These are phyloP conservation scores for Megacollybia marginata DNA, from an alignment of 768 basidiomycete species.

Conservation along the genomic window DNA sequence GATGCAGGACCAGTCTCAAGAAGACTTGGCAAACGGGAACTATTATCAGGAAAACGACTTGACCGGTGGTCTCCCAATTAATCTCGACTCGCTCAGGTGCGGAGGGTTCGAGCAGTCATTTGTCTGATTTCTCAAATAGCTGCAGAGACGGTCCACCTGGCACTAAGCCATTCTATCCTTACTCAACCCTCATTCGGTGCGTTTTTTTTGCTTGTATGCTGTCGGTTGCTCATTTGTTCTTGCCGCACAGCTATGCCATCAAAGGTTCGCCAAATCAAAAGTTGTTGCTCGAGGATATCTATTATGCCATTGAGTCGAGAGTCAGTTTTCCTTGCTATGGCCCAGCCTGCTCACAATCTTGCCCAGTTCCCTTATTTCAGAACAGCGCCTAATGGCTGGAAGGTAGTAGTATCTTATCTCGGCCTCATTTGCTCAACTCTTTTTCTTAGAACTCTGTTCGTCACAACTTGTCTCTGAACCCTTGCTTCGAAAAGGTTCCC, in stretches of 20 bases:
- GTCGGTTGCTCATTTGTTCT: slow-evolving; percentile 6
- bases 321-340: slow-evolving; percentile 33
- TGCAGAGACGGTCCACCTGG: slow-evolving; percentile 74
- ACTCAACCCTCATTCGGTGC: slow-evolving; percentile 84
- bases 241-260: slow-evolving; percentile 65
- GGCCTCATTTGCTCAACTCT: slow-evolving; percentile 33
- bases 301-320: slow-evolving; percentile 85
- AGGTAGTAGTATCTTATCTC: slow-evolving; percentile 72
- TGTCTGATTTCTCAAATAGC: too few species aligned
- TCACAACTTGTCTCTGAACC: slow-evolving; percentile 84
- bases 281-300: slow-evolving; percentile 80
- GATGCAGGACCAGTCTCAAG: slow-evolving; percentile 51
- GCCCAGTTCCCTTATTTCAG: slow-evolving; percentile 82
- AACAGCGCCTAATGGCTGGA: slow-evolving; percentile 86
- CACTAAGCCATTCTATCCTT: slow-evolving; percentile 86
- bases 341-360: slow-evolving; percentile 1
- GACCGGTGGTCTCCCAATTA: slow-evolving; percentile 79
- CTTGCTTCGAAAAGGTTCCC: slow-evolving; percentile 87
- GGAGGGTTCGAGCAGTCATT: too few species aligned
- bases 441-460: slow-evolving; percentile 76
- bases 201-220: slow-evolving; percentile 20
- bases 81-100: slow-evolving; percentile 63
- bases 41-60: slow-evolving; percentile 74
- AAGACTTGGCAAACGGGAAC: slow-evolving; percentile 56
- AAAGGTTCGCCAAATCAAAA: slow-evolving; percentile 88